Evolutionary conservation across 1,139 yeast species (phyloP), one percentile per base, ranked within the genome.

Genomic region (Saccharomyces hybrid): DNA sequence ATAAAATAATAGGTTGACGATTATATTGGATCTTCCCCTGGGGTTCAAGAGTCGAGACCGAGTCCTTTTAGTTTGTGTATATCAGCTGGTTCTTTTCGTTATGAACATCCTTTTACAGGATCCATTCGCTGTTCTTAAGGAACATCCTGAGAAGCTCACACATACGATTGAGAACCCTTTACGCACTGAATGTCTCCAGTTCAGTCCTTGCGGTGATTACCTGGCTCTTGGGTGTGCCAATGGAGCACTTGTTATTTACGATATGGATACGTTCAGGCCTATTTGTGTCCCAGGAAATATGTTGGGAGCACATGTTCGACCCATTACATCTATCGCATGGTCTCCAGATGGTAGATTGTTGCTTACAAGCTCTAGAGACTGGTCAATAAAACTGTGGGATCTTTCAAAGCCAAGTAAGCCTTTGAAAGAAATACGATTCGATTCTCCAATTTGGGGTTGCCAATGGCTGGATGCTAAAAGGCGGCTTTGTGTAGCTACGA

Each of bases 121-220:
- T 70, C 98, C 98, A 2, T 89, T 90, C 69, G 84, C 95, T 5
- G 90, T 91, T 42, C 85, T 96, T 13, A 91, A 89, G 65, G 99
- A 91, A 67, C 91, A 82, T 64, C 99, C 99, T 0, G 96, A 91
- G 61, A 79, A 86, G 1, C 77, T 89, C 27, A 79, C 87, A 2
- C 82, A 81, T 57, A 82, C 91, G 0, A 73, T 89, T n/a, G 66
- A 63, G 47, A 66, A 50, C 67, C 81, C 58, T 76, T 79, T 69
- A 89, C 91, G 85, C 61, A 81, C 96, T 0, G 87, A 89, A 6
- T 81, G 83, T 53, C 77, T 91, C 49, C 82, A 81, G 64, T 88
- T 85, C 73, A 88, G 83, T 62, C 73, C 79, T 13, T 81, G 82
- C 53, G 98, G 98, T 3, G 96, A 89, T 67, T 91, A 91, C 65